phyloP scores from a whole-genome alignment of 1,139 yeast species.

The Diutina rugosa region DNA sequence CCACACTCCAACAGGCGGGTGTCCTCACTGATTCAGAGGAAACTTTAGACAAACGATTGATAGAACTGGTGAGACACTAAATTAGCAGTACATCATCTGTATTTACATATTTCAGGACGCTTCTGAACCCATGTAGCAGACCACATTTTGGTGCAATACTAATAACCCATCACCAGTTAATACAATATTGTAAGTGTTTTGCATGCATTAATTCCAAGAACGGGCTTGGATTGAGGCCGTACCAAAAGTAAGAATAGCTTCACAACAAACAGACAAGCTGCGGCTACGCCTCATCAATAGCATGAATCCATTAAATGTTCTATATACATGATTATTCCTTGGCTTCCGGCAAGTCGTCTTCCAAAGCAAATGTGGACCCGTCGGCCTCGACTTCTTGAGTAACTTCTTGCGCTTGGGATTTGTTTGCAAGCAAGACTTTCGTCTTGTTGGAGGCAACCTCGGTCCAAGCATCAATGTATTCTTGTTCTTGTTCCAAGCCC shows the following conservation, averaged over 20 bases:
- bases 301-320: not conserved
- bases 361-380: not conserved
- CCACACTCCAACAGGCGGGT: constrained; percentile 48
- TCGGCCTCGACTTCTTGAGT: not conserved
- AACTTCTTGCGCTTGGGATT: not conserved
- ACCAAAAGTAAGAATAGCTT: not conserved
- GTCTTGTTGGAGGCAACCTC: constrained; percentile 52
- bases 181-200: too few species aligned
- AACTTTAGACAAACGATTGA: constrained; percentile 14
- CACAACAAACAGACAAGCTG: not conserved
- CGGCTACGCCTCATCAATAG: not conserved
- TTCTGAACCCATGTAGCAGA: too few species aligned
- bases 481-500: constrained; percentile 64
- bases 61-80: constrained; percentile 4
- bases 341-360: not conserved
- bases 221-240: too few species aligned
- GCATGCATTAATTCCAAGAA: too few species aligned
- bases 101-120: too few species aligned
- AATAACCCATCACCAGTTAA: too few species aligned
- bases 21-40: constrained; percentile 32
- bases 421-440: constrained; percentile 16
- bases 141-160: too few species aligned
- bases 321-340: not conserved
- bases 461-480: constrained; percentile 61
- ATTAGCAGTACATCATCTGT: too few species aligned